Base-by-base conservation (phyloP, 257 asterid genomes). In the Mitragyna speciosa region DNA sequence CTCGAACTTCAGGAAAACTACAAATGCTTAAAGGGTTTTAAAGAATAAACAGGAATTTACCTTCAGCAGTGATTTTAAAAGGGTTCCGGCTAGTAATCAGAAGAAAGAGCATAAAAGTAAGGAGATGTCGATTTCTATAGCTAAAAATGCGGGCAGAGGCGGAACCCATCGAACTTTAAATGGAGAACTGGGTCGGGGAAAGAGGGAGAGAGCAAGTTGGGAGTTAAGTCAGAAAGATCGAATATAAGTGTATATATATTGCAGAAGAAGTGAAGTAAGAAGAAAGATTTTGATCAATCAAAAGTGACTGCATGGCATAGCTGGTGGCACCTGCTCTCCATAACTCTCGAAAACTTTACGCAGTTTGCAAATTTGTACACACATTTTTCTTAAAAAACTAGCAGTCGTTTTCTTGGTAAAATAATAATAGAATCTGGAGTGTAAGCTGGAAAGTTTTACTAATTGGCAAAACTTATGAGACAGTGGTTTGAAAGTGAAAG, bases 11-110 rank as follows among this genome's bases (percentile, higher is more conserved):
- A 45, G 30, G 14, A 64, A 1, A 20, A 10, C 3, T 51, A 48
- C 52, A 9, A 48, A 51, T 15, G 58, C 16, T 51, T 0, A 51
- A 6, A 12, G 17, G 58, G 3, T 51, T 51, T 48, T 10, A 48
- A 48, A 39, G 20, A 12, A 36, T 1, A 75, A 52, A 16, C 75
- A 33, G 61, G 48, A 45, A 79, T 54, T 81, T 73, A 91, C 96
- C 96, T 84, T 88, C 85, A 81, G 80, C 94, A 83, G 85, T 59
- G 85, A 86, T 79, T 51, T 49, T 86, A 65, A 66, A 61, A 66
- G 63, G 77, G 76, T 45, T 75, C 64, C 72, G 84, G 61, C 70
- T 68, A 58, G 86, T 67, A 67, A 86, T 76, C 75, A 87, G 69
- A 31, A 88, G 56, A 56, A 89, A 73, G 52, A 89, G 81, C 49